Base-by-base conservation (phyloP, 202 grass and related monocot genomes). In the Saccharum hybrid region DNA sequence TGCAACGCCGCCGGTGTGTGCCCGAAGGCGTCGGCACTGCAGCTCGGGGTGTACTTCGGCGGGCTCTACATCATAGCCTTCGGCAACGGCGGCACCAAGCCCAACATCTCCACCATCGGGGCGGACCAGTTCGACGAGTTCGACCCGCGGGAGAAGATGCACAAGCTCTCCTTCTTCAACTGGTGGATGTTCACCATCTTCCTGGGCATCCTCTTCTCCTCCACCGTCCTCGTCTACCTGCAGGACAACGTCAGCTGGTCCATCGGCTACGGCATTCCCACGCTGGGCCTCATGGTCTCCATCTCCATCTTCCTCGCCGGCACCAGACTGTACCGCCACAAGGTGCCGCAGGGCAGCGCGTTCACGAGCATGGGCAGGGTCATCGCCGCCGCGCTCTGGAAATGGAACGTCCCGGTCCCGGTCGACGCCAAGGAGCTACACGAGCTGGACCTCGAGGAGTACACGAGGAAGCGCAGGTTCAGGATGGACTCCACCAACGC, bases 111-210 rank as follows among this genome's bases (percentile, higher is more conserved):
- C 8, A 97, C 94, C 39, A 92, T 97, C 19, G 94, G 92, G 4
- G 94, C 94, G 4, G 91, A 94, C 90, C 94, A 97, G 82, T 97
- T 97, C 73, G 94, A 97, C 84, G 88, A 91, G 5, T 90, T 88
- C 62, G 26, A 94, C 77, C 81, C 86, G 21, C 74, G 67, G 65
- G 94, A 97, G 81, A 81, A 81, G 64, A 43, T 68, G 22, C 90
- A 90, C 8, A 97, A 97, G 79, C 88, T 94, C 33, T 97, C 92
- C 66, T 97, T 97, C 69, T 97, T 97, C 88, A 97, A 94, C 82
- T 97, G 94, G 94, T 97, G 92, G 94, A 94, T 92, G 92, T 88
- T 90, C 82, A 91, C 83, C 84, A 89, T 94, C 65, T 94, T 92
- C 77, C 63, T 91, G 0, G 92, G 94, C 72, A 94, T 91, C 63